These are phyloP conservation scores for Erodium chrysanthum DNA, from an alignment of 441 rosid species.

Conservation along the genomic window DNA sequence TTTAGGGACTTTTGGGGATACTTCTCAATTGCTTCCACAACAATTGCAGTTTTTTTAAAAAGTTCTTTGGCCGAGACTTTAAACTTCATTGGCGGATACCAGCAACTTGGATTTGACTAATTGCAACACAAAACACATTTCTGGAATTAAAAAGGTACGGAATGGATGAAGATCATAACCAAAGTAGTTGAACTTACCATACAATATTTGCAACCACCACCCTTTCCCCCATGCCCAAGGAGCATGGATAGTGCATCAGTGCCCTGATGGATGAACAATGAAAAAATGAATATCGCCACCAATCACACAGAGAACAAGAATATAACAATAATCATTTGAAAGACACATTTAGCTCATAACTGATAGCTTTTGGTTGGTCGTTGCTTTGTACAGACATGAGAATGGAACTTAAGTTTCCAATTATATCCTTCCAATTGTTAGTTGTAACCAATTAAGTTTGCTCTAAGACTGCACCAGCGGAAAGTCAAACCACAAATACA, in stretches of 20 bases:
- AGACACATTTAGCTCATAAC: conserved; percentile 5
- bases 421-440: neutral
- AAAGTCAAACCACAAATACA: neutral
- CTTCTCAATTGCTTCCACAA: conserved; percentile 53
- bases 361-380: neutral
- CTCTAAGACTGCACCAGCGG: neutral
- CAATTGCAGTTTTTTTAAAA: conserved; percentile 46
- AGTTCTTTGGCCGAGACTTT: conserved; percentile 52
- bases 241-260: conserved; percentile 23
- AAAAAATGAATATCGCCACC: conserved; percentile 13
- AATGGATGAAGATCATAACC: conserved; percentile 16
- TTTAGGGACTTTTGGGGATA: conserved; percentile 23
- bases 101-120: conserved; percentile 40
- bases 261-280: conserved; percentile 34
- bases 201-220: conserved; percentile 71
- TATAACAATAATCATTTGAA: neutral
- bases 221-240: conserved; percentile 18
- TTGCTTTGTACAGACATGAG: neutral
- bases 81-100: conserved; percentile 80
- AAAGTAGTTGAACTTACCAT: conserved; percentile 37
- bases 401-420: neutral
- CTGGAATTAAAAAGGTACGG: conserved; percentile 11
- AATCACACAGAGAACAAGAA: neutral
- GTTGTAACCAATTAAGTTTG: neutral
- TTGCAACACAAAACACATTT: conserved; percentile 18